Evolutionary conservation across 106 monocot genomes (phyloP).

Genomic region (Dendrobium huoshanense): DNA sequence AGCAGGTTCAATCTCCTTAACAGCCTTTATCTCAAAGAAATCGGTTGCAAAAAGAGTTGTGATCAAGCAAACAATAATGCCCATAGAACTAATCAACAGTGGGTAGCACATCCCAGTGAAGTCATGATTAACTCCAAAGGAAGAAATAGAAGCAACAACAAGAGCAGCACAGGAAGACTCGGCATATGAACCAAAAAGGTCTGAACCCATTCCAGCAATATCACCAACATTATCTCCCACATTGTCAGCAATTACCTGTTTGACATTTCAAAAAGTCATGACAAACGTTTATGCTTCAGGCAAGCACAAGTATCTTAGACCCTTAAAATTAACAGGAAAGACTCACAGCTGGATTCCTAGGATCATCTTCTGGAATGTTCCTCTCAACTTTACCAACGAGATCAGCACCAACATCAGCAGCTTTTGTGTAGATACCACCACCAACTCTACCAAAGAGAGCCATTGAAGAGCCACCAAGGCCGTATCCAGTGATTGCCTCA

Average conservation of each 20-base stretch:
- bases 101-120: conserved; percentile 65
- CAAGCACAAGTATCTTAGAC: neutral
- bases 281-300: neutral
- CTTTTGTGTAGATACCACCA: conserved; percentile 74
- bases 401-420: conserved; percentile 81
- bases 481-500: conserved; percentile 68
- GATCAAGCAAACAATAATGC: conserved; percentile 54
- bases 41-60: conserved; percentile 72
- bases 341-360: conserved; percentile 71
- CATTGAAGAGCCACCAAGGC: conserved; percentile 79
- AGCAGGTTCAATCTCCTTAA: conserved; percentile 72
- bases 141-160: conserved; percentile 68
- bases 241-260: conserved; percentile 74
- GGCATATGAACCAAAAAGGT: conserved; percentile 70
- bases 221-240: conserved; percentile 77
- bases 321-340: too few relatives aligned
- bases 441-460: conserved; percentile 73
- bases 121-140: conserved; percentile 67
- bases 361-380: conserved; percentile 80
- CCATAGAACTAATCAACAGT: conserved; percentile 57
- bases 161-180: conserved; percentile 71
- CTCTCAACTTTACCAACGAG: conserved; percentile 76
- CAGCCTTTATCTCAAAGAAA: conserved; percentile 58
- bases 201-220: conserved; percentile 78
- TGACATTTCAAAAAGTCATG: neutral